Evolutionary conservation across 306 rosid genomes (phyloP), one percentile per base, ranked within the genome.

Genomic region (Medicago arabica): DNA sequence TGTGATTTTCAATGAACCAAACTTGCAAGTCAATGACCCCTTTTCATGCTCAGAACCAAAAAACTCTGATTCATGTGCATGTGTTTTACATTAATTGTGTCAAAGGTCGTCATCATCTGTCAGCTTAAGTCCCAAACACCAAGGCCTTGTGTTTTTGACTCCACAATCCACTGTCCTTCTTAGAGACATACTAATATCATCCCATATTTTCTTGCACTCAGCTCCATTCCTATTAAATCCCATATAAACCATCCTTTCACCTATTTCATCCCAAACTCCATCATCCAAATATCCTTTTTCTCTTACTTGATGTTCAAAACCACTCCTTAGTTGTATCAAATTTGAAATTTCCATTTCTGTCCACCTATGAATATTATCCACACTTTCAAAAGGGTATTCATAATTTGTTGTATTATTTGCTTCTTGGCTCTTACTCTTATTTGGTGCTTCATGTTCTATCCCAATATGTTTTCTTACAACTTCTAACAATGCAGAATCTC

Each of bases 401-500:
- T 47, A 25, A 15, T 60, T 60, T 60, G 12, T 53, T 14, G 6
- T 55, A 21, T 28, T 15, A 69, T 49, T 40, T 65, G 31, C 4
- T 28, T 28, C 31, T 28, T 28, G 31, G 31, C 4, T 28, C 31
- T 25, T 7, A 44, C 11, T 34, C 50, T 84, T 78, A 34, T 50
- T 75, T 46, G 63, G 57, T 71, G 36, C 2, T 62, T 57, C 72
- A 15, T 55, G 9, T 31, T 62, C 82, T 49, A 74, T 73, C 2
- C 87, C 84, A n/a, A 81, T 46, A 16, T 84, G 77, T 50, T 78
- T 85, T 67, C 79, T 80, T 39, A 89, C 72, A 76, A 85, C 80
- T 51, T 85, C 89, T 83, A 87, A 85, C 59, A 89, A 78, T 36
- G 91, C 88, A 15, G 79, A 74, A 76, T 91, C 97, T 61, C 95